Base-by-base conservation (phyloP, 208 protist genomes). In the Acanthamoeba divionensis region DNA sequence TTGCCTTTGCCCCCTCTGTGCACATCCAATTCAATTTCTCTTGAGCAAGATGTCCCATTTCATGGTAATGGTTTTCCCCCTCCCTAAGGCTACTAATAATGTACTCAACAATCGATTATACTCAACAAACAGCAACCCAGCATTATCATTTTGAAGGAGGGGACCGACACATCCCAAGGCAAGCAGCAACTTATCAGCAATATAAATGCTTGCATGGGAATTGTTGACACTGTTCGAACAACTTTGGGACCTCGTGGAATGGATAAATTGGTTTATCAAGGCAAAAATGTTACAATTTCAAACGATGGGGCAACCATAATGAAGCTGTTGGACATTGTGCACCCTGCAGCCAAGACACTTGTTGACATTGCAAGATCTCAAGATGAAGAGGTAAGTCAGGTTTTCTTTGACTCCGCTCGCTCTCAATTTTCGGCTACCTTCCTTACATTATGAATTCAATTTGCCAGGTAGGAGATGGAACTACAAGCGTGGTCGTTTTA, bases 231-330 rank as follows among this genome's bases (percentile, higher is more conserved):
- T 50, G 90, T 98, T 5, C 89, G 95, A n/a, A 98, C 97, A 29
- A 99, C 98, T 24, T 93, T 99, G 8, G 95, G 95, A 48, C 99
- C 99, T 33, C 97, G 99, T 77, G 99, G 99, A 45, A 99, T 99
- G 98, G 99, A 99, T 93, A 99, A 99, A 95, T 95, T 99, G 45
- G 79, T 95, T 26, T 91, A 91, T 77, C 57, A 91, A 66, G 41
- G 41, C n/a, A 62, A 86, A n/a, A 90, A 85, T 38, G 93, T 96
- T 33, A 99, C 99, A 44, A 99, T 99, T 90, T 99, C 98, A 45
- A 99, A 99, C 95, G 99, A 99, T 95, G 99, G 99, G 57, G 99
- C 99, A 2, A 99, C 99, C 15, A 99, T 99, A 55, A 99, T 99
- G 97, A 98, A 98, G 91, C 93, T 99, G 45, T 96, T 99, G 21